Percentiles rank a stretch among this genome's conserved stretches.
Conservation (phyloP, 805 yeast species). For the Yarrowia bubula region DNA sequence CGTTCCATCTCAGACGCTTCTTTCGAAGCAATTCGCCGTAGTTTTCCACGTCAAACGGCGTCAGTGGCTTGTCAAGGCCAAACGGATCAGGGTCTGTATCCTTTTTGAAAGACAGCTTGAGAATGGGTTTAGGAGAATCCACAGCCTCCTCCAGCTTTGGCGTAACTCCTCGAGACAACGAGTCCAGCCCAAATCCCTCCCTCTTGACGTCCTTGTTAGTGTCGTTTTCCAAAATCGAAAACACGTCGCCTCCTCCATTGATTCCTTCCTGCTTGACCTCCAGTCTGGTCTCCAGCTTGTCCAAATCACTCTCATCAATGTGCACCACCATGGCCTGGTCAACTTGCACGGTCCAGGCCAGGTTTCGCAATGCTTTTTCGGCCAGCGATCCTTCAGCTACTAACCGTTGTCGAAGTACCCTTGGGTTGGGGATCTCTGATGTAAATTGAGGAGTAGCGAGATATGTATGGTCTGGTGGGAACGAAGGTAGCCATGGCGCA, state of each 20-base stretch:
- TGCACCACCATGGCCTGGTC: conserved; percentile 29
- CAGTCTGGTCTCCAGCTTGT: conserved; percentile 24
- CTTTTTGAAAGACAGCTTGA: conserved; percentile 21
- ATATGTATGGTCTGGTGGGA: conserved; percentile 94
- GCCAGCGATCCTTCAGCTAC: conserved; percentile 80
- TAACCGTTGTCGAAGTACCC: conserved; percentile 63
- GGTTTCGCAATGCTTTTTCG: conserved; percentile 68
- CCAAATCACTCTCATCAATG: conserved; percentile 27
- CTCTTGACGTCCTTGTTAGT: conserved; percentile 9
- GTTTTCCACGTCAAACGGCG: conserved; percentile 1
- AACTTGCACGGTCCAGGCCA: conserved; percentile 41
- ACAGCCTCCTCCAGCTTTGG: conserved; percentile 6
- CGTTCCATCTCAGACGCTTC: conserved; percentile 17
- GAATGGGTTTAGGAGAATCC: conserved; percentile 19
- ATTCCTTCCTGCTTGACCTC: conserved; percentile 5
- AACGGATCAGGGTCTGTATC: conserved; percentile 24
- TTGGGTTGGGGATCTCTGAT: conserved; percentile 63
- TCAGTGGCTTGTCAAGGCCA: conserved; percentile 6
- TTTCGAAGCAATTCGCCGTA: not conserved
- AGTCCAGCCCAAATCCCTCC: not conserved
- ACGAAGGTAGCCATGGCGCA: conserved; percentile 76
- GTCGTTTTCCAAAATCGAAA: conserved; percentile 9
- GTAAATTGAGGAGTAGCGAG: conserved; percentile 70
- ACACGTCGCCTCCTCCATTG: not conserved
- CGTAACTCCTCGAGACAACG: not conserved